A percentile compares a stretch with the other conserved stretches of the same genome.
Conservation (phyloP, 129 eudicot species). For the Ambrosia artemisiifolia region DNA sequence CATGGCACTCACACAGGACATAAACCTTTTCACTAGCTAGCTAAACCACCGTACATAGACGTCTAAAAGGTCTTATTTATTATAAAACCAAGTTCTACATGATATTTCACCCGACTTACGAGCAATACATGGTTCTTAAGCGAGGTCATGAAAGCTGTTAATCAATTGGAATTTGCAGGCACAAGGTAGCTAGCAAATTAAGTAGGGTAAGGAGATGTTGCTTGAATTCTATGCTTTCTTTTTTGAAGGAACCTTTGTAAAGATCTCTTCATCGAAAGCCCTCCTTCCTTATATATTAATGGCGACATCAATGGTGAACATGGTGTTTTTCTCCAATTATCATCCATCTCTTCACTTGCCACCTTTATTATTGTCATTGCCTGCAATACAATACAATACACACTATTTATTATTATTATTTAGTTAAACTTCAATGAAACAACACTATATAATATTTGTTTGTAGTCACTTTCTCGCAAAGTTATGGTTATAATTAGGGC, state of each 20-base stretch:
- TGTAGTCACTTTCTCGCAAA: too few relatives aligned
- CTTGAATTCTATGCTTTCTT: slow-evolving; percentile 51
- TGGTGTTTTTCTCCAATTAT: slow-evolving; percentile 16
- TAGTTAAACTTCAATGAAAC: too few relatives aligned
- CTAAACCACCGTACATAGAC: too few relatives aligned
- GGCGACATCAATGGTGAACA: slow-evolving; percentile 22
- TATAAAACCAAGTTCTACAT: too few relatives aligned
- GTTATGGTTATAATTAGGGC: too few relatives aligned
- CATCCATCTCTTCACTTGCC: slow-evolving; percentile 46
- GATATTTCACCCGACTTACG: too few relatives aligned
- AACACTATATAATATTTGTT: too few relatives aligned
- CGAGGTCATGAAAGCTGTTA: neutral
- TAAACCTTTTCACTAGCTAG: too few relatives aligned
- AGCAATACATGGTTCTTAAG: neutral
- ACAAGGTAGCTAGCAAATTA: neutral
- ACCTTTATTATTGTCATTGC: slow-evolving; percentile 53
- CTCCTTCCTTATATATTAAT: neutral
- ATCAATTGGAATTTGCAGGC: neutral
- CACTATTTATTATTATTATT: too few relatives aligned
- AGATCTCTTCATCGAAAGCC: slow-evolving; percentile 62
- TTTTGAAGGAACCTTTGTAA: slow-evolving; percentile 62
- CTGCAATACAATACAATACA: slow-evolving; percentile 23
- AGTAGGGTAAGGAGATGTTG: slow-evolving; percentile 51
- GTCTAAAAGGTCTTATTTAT: too few relatives aligned
- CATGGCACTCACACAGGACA: too few relatives aligned